Evolutionary conservation across 331 rosid genomes (phyloP).

Genomic region (Saraca asoca): DNA sequence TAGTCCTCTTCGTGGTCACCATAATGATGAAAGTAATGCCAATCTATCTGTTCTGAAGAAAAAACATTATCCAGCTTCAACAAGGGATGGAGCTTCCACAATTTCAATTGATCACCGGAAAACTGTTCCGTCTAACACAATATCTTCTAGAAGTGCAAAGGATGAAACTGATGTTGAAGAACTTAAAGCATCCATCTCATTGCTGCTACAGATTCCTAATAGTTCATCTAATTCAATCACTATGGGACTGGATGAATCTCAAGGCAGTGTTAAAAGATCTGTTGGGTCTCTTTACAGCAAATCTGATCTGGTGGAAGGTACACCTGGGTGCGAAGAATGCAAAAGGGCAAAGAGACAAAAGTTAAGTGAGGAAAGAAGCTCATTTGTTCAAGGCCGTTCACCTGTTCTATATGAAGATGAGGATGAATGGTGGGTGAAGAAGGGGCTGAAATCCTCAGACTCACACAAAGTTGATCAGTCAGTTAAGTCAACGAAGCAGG

Average conservation of each 20-base stretch:
- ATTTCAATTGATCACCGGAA: slow-evolving; percentile 55
- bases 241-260: slow-evolving; percentile 60
- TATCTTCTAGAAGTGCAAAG: slow-evolving; percentile 51
- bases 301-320: slow-evolving; percentile 65
- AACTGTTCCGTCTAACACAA: slow-evolving; percentile 34
- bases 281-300: slow-evolving; percentile 49
- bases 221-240: slow-evolving; percentile 44
- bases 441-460: slow-evolving; percentile 72
- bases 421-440: slow-evolving; percentile 90
- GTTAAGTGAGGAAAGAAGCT: slow-evolving; percentile 69
- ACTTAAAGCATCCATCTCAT: slow-evolving; percentile 68
- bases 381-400: slow-evolving; percentile 55
- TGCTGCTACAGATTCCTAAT: slow-evolving; percentile 69
- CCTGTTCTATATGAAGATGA: slow-evolving; percentile 74
- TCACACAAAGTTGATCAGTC: slow-evolving; percentile 76
- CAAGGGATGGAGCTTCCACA: slow-evolving; percentile 57
- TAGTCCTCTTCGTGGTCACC: slow-evolving; percentile 51
- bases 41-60: slow-evolving; percentile 47
- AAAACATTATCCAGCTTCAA: slow-evolving; percentile 39
- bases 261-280: slow-evolving; percentile 61
- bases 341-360: slow-evolving; percentile 83
- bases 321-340: slow-evolving; percentile 99
- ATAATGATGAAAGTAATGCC: slow-evolving; percentile 39
- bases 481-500: slow-evolving; percentile 68
- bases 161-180: slow-evolving; percentile 61